Evolutionary conservation across 1,284 basidiomycete genomes (phyloP).

Genomic region (Blastosporella zonata): DNA sequence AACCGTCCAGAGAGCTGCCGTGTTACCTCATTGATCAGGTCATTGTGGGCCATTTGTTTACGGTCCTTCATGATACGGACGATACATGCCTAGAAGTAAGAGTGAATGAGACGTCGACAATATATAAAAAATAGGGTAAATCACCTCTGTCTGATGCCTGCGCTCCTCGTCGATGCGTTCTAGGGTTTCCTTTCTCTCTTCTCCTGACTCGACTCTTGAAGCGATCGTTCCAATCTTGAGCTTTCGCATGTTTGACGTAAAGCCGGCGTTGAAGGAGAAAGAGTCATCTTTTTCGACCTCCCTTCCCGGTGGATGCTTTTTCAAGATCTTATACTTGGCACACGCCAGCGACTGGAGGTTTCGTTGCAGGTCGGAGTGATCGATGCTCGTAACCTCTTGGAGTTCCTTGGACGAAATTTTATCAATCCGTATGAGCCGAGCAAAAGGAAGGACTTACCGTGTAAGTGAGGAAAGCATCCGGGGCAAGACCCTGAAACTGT

Average conservation of each 20-base stretch:
- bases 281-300: slow-evolving; percentile 76
- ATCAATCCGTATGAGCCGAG: neutral
- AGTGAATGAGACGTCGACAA: neutral
- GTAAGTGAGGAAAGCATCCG: slow-evolving; percentile 73
- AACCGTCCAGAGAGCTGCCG: slow-evolving; percentile 84
- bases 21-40: slow-evolving; percentile 90
- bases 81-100: slow-evolving; percentile 75
- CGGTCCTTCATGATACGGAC: slow-evolving; percentile 98
- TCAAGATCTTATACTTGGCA: slow-evolving; percentile 93
- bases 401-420: slow-evolving; percentile 51
- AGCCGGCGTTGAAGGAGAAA: slow-evolving; percentile 88
- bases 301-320: slow-evolving; percentile 86
- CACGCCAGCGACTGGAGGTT: slow-evolving; percentile 96
- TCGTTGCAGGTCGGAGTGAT: slow-evolving; percentile 80
- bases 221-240: slow-evolving; percentile 95
- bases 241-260: slow-evolving; percentile 78
- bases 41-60: slow-evolving; percentile 87
- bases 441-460: slow-evolving; percentile 42
- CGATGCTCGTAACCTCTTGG: slow-evolving; percentile 68
- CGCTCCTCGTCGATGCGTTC: slow-evolving; percentile 93
- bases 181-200: slow-evolving; percentile 90
- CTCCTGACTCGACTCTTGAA: slow-evolving; percentile 79
- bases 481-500: slow-evolving; percentile 76
- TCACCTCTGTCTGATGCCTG: slow-evolving; percentile 85
- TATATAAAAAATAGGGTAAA: slow-evolving; percentile 2